Evolutionary conservation across 306 rosid species (phyloP), one percentile per base, ranked within the genome.

Genomic region (Lagenaria siceraria): DNA sequence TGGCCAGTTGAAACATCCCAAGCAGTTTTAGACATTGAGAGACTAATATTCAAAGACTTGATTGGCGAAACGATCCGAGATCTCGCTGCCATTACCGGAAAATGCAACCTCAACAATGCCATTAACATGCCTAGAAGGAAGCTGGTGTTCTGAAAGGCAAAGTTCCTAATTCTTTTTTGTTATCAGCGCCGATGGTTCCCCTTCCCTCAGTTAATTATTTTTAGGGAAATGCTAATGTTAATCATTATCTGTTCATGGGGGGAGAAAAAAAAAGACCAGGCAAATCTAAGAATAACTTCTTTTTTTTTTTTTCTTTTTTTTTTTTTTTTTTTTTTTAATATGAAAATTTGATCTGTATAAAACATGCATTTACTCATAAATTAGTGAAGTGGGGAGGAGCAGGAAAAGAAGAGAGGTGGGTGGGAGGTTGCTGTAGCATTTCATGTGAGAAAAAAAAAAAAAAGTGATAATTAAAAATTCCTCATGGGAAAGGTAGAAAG

Each of bases 31-130:
- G 97, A 89, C 81, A 81, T 95, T 1, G 99, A 95, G 81, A 88
- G 99, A n/a, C 87, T 83, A 10, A 84, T 95, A 21, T 95, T 92
- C 83, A 95, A 95, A 75, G 99, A 95, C 76, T 81, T 95, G 29
- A 86, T 95, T 29, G 91, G 87, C 11, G 97, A 95, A 81, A 88
- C 97, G 7, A 92, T 95, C 66, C 83, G 82, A 29, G 88, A 92
- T 79, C 87, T 92, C 29, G 90, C 92, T n/a, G 56, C 85, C 3
- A 17, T 71, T 82, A 19, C 85, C 17, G 62, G 80, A 27, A 77
- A 64, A 14, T 46, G 60, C 61, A 27, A 29, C 53, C 21, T 4
- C 62, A 48, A 49, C 14, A 31, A 59, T 15, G 66, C 78, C 33
- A 77, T 56, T 24, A 64, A 80, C 19, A 87, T 80, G 22, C 87